These are phyloP conservation scores for Fusarium sp. DNA, from an alignment of 2,329 filamentous ascomycete species.

Conservation along the genomic window DNA sequence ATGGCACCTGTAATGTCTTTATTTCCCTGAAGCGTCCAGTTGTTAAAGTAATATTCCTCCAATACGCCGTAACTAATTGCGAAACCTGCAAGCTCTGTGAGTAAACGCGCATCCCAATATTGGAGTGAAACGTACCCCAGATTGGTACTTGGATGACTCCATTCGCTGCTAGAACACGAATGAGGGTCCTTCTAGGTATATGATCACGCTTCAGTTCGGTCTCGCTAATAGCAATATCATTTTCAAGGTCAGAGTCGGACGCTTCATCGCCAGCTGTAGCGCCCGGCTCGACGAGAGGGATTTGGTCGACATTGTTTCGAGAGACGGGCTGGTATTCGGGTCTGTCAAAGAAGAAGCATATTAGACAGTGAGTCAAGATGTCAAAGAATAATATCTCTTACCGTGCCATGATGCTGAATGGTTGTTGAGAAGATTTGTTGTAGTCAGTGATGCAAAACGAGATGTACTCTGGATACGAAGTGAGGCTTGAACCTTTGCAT, in stretches of 20 bases:
- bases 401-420: not conserved
- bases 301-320: not conserved
- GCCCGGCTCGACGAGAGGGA: not conserved
- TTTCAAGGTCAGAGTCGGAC: not conserved
- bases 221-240: not conserved
- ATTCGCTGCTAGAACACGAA: not conserved
- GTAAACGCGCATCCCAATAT: fast-evolving
- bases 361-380: not conserved
- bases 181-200: not conserved
- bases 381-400: not conserved
- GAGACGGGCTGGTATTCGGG: not conserved
- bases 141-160: conserved; percentile 2
- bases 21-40: not conserved
- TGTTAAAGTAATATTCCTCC: conserved; percentile 7
- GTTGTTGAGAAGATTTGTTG: not conserved
- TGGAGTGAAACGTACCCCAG: not conserved
- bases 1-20: not conserved
- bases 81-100: not conserved
- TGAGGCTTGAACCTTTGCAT: not conserved
- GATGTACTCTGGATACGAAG: not conserved
- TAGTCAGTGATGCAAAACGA: not conserved
- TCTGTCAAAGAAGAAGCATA: not conserved
- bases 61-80: conserved; percentile 1
- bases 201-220: not conserved
- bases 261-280: not conserved